Conservation (phyloP, 2,329 filamentous ascomycete species). For the Ophiocordyceps camponoti-leonardi region DNA sequence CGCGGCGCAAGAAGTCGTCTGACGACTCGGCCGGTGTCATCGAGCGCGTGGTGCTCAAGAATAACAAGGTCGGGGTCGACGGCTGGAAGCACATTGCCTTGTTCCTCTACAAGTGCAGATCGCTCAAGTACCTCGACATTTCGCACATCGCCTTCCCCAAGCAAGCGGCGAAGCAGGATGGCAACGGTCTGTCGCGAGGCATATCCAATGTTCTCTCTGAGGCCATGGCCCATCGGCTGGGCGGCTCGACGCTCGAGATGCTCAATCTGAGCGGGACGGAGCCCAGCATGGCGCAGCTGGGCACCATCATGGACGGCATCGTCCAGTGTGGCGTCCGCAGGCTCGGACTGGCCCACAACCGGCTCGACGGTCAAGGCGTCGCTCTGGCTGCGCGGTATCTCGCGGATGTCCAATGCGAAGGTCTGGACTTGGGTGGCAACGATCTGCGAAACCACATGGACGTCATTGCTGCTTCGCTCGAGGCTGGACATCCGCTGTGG, state of each 20-base stretch:
- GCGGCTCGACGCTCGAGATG: constrained; percentile 61
- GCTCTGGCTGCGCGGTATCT: constrained; percentile 64
- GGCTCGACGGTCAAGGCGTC: constrained; percentile 56
- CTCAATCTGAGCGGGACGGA: constrained; percentile 69
- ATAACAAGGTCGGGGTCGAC: constrained; percentile 74
- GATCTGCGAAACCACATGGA: constrained; percentile 42
- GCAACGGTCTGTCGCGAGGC: constrained; percentile 14
- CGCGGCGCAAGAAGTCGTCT: constrained; percentile 29
- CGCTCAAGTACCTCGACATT: constrained; percentile 71
- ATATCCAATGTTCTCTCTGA: constrained; percentile 50
- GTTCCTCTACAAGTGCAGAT: constrained; percentile 80
- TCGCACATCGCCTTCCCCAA: constrained; percentile 67
- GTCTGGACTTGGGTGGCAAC: constrained; percentile 79
- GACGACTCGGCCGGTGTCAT: constrained; percentile 52
- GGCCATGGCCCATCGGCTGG: constrained; percentile 60
- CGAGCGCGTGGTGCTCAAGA: constrained; percentile 74
- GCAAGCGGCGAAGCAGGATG: constrained; percentile 11
- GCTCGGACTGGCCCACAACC: constrained; percentile 70
- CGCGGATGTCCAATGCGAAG: constrained; percentile 61
- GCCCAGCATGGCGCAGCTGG: constrained; percentile 52
- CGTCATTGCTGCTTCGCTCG: constrained; percentile 32
- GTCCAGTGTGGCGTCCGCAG: constrained; percentile 60
- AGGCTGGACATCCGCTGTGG: constrained; percentile 44
- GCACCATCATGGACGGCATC: constrained; percentile 66
- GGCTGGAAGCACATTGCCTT: constrained; percentile 86